Percentiles rank a stretch among this genome's conserved stretches.
Evolutionary conservation across 1,284 basidiomycete genomes (phyloP).

Genomic region (Fomitiporia mediterranea): DNA sequence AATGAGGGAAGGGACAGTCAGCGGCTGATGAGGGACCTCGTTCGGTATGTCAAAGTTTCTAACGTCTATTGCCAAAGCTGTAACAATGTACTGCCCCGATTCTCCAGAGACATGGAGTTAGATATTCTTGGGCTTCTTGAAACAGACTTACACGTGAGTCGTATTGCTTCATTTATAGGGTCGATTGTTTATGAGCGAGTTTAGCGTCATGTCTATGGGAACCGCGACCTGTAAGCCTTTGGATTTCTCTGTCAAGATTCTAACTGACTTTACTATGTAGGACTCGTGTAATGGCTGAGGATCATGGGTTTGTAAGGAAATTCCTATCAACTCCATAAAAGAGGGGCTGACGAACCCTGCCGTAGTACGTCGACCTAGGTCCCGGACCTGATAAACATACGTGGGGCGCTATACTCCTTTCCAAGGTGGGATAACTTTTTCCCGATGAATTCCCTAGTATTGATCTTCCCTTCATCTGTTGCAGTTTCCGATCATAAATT

Average conservation of each 20-base stretch:
- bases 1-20: slow-evolving; percentile 82
- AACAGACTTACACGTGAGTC: slow-evolving; percentile 77
- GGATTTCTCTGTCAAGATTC: not conserved
- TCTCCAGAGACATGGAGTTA: slow-evolving; percentile 69
- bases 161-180: not conserved
- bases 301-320: slow-evolving; percentile 72
- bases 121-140: slow-evolving; percentile 83
- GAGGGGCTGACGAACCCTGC: slow-evolving; percentile 17
- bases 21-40: slow-evolving; percentile 68
- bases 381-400: slow-evolving; percentile 89
- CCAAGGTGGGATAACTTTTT: slow-evolving; percentile 49
- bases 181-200: slow-evolving; percentile 6
- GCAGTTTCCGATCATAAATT: slow-evolving; percentile 87
- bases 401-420: slow-evolving; percentile 83
- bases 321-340: not conserved
- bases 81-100: not conserved
- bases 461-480: not conserved
- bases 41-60: slow-evolving; percentile 40
- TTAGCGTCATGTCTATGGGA: slow-evolving; percentile 83
- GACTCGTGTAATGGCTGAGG: slow-evolving; percentile 72
- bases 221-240: slow-evolving; percentile 72
- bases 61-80: not conserved
- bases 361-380: slow-evolving; percentile 73
- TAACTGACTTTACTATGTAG: slow-evolving; percentile 32
- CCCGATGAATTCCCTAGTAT: not conserved